Evolutionary conservation across 148 eudicot species (phyloP).

Genomic region (Cornus controversa): DNA sequence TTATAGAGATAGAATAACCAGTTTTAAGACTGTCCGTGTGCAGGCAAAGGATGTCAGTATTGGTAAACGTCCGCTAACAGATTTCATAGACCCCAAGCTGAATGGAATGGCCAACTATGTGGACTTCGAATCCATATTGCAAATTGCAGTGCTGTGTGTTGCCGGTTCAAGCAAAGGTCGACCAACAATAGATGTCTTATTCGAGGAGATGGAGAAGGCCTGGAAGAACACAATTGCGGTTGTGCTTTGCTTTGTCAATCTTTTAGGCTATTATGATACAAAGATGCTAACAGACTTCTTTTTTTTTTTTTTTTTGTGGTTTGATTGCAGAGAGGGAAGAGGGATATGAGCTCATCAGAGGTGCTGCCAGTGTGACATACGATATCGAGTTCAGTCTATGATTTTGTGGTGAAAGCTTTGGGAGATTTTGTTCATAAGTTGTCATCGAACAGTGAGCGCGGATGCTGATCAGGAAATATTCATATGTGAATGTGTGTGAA

Average conservation of each 20-base stretch:
- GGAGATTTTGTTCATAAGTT: not conserved
- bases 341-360: constrained; percentile 16
- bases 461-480: not conserved
- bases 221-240: constrained; percentile 33
- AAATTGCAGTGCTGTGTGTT: constrained; percentile 45
- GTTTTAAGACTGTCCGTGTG: not conserved
- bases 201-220: constrained; percentile 40
- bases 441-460: not conserved
- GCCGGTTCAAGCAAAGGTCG: constrained; percentile 50
- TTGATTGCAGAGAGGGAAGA: constrained; percentile 9
- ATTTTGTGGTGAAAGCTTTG: not conserved
- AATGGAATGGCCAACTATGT: constrained; percentile 27
- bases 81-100: constrained; percentile 37
- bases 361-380: constrained; percentile 19
- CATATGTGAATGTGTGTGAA: too few species aligned
- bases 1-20: not conserved
- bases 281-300: not conserved
- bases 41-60: constrained; percentile 54
- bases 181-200: constrained; percentile 34
- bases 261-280: not conserved
- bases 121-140: constrained; percentile 45
- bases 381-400: not conserved
- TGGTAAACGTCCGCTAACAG: constrained; percentile 35
- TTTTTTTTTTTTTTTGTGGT: not conserved
- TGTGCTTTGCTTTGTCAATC: not conserved